Base-by-base conservation (phyloP, 768 basidiomycete species). In the Kwoniella botswanensis region DNA sequence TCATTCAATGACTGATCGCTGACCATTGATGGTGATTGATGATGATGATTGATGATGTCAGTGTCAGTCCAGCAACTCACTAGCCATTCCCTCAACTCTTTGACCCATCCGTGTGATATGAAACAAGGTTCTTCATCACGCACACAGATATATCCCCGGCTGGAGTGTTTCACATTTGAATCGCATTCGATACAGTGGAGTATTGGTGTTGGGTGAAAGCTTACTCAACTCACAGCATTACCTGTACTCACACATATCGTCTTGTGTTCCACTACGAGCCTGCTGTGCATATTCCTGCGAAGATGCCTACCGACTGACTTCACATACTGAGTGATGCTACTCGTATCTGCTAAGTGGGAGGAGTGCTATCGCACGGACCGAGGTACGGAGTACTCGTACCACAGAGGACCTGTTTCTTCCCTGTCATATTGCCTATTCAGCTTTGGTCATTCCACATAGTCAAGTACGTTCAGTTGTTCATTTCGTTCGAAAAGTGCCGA, bases 101-200 rank as follows among this genome's bases (percentile, higher is more conserved):
- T n/a, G 2, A 18, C n/a, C 15, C 11, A 21, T 17, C n/a, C n/a
- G 42, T 15, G 42, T 61, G 35, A 26, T 4, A 26, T 61, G 59
- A 61, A 54, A 52, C 63, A 63, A 26, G 44, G 63, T 24, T 35
- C 50, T 54, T 15, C 10, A 41, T 53, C n/a, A 11, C 17, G 2
- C 12, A 26, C 22, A n/a, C 12, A 44, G 29, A 17, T 15, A 53
- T 41, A 11, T 22, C 13, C 10, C 24, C 56, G 65, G 65, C 65
- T 67, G 42, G 57, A 18, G 44, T 67, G 65, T 67, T 67, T 67
- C 57, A 67, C 57, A 67, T 67, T 29, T 67, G 65, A 59, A 67
- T 67, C 41, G 59, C 43, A n/a, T 42, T 12, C 41, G 9, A 26
- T 13, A 4, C 15, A 35, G 7, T 35, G 35, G 35, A 7, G 35